These are phyloP conservation scores for Leptographium wingfieldii DNA, from an alignment of 2,329 filamentous ascomycete genomes.

Conservation along the genomic window DNA sequence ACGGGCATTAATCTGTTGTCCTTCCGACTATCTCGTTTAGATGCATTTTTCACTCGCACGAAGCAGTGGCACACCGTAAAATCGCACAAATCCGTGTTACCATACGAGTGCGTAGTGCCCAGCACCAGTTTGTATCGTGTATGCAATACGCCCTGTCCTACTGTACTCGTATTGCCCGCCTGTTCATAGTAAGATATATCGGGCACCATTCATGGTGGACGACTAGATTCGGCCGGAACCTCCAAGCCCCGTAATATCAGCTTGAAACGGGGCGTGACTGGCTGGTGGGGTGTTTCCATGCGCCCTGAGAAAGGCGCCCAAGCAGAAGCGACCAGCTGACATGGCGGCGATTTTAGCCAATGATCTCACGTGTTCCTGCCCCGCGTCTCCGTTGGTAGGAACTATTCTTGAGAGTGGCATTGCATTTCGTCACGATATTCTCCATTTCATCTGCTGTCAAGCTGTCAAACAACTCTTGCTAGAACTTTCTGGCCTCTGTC, in stretches of 20 bases:
- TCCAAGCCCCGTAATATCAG: background rate
- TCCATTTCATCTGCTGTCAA: background rate
- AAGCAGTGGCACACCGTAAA: no score
- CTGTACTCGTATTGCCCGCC: background rate
- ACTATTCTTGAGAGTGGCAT: background rate
- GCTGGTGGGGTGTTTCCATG: background rate
- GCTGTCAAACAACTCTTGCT: background rate
- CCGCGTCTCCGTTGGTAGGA: background rate
- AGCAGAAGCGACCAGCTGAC: background rate
- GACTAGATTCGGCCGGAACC: background rate
- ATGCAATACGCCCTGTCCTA: background rate
- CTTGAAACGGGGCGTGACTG: background rate
- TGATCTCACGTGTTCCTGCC: background rate
- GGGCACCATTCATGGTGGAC: background rate
- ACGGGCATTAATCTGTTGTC: background rate
- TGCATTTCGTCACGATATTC: background rate
- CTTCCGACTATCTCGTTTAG: background rate
- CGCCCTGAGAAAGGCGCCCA: background rate
- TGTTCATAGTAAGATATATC: background rate
- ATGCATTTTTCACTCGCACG: background rate
- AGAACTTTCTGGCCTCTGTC: background rate
- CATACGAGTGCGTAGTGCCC: background rate
- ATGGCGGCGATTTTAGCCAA: background rate
- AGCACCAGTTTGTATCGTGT: background rate
- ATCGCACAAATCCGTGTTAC: no score